Evolutionary conservation across 768 basidiomycete species (phyloP), one percentile per base, ranked within the genome.

Genomic region (Tephrocybe sp.): DNA sequence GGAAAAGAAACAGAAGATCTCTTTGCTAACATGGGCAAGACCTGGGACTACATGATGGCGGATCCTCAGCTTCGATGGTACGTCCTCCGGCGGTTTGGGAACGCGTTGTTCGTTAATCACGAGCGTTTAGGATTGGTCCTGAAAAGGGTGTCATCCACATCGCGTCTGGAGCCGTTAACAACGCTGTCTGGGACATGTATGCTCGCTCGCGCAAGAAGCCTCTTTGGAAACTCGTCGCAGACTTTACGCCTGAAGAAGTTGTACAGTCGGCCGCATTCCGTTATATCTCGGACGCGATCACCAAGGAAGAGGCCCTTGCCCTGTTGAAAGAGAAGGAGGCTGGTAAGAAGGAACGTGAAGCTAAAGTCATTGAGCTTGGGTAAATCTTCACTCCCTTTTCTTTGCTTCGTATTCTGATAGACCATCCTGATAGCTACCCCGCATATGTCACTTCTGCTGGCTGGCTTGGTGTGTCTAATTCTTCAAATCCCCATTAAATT

Each of bases 81-180:
- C 31, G 80, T 64, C 33, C 16, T 16, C 45, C 4, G 16, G 27
- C 43, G 23, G 36, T 45, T 18, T 30, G 15, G 25, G 1, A 4
- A 37, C 1, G 1, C 13, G 12, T 13, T 25, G 1, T 19, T 11
- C 11, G 21, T 4, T 30, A 8, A 22, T 18, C 29, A n/a, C n/a
- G n/a, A n/a, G n/a, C 42, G n/a, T 39, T 43, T 44, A 88, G 88
- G 87, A 86, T 94, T 59, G 93, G 92, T 4, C 93, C 94, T 0
- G 94, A 95, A 64, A 95, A 95, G 67, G 94, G 94, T 44, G 91
- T 97, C 2, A 94, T 97, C 45, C 89, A 92, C 62, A 84, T 95
- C 44, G 91, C 93, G 2, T 79, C 88, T 0, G 91, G 81, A 4
- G 91, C 91, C 1, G 91, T 97, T 7, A 82, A 91, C 64, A 97